Conservation (phyloP, 2,329 filamentous ascomycete genomes). For the Aspergillus sp. region DNA sequence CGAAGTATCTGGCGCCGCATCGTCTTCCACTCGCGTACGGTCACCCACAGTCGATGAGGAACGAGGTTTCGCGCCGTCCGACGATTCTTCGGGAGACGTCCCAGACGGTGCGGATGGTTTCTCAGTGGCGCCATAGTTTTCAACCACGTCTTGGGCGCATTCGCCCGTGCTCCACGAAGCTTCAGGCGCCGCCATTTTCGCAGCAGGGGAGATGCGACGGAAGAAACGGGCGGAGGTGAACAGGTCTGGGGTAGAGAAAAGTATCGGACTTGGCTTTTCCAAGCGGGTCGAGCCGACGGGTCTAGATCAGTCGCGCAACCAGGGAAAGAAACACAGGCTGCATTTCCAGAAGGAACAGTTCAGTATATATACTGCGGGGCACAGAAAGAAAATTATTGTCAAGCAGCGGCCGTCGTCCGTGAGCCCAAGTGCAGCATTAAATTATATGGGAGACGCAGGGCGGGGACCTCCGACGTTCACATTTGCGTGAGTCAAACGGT, state of each 20-base stretch:
- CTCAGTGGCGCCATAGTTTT: constrained; percentile 1
- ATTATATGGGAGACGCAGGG: not conserved
- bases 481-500: not conserved
- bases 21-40: constrained; percentile 5
- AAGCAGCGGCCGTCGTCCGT: constrained; percentile 1
- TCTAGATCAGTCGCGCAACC: not conserved
- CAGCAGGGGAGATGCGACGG: not conserved
- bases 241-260: constrained; percentile 1
- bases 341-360: not conserved
- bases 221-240: not conserved
- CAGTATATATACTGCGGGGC: not conserved
- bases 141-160: not conserved
- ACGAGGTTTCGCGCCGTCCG: constrained; percentile 5
- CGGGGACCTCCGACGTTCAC: not conserved
- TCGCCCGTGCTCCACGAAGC: not conserved
- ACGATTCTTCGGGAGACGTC: constrained; percentile 1
- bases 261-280: not conserved
- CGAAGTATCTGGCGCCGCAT: constrained; percentile 19
- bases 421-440: not conserved
- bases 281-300: not conserved
- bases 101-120: constrained; percentile 2
- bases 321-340: not conserved
- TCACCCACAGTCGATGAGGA: constrained; percentile 5
- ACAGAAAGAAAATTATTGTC: not conserved
- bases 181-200: constrained; percentile 4